Evolutionary conservation across 805 yeast genomes (phyloP).

Genomic region (Blastobotrys americana): DNA sequence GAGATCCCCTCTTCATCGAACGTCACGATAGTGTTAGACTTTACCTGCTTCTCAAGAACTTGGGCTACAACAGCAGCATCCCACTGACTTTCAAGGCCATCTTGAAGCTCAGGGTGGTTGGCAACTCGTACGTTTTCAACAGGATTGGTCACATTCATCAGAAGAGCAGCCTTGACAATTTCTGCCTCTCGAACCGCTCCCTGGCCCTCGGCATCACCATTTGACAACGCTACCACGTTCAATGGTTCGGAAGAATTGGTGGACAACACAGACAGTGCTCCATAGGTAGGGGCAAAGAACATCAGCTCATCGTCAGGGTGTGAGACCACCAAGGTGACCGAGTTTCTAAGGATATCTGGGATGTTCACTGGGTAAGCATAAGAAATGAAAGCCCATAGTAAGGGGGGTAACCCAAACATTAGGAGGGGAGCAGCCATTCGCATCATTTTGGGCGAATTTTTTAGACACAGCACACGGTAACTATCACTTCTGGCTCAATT

Average conservation of each 20-base stretch:
- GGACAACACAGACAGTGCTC: constrained; percentile 42
- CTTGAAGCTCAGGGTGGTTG: constrained; percentile 46
- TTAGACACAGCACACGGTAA: too few species aligned
- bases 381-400: constrained; percentile 13
- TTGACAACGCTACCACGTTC: constrained; percentile 61
- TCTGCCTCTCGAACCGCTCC: constrained; percentile 62
- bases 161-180: constrained; percentile 44
- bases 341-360: constrained; percentile 16
- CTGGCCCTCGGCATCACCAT: constrained; percentile 69
- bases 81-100: constrained; percentile 69
- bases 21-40: constrained; percentile 48
- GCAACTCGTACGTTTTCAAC: constrained; percentile 40
- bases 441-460: not conserved
- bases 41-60: constrained; percentile 30
- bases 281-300: constrained; percentile 83
- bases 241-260: constrained; percentile 40
- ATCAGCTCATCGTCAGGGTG: constrained; percentile 99
- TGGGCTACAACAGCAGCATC: constrained; percentile 37
- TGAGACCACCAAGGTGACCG: constrained; percentile 53
- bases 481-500: too few species aligned
- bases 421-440: constrained; percentile 10
- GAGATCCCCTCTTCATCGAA: constrained; percentile 84
- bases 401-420: constrained; percentile 11
- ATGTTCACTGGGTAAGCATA: constrained; percentile 9
- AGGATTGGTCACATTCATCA: constrained; percentile 41